A percentile compares a stretch with the other conserved stretches of the same genome.
Conservation (phyloP, 2,329 filamentous ascomycete genomes). For the Sordariomycetes sp. region DNA sequence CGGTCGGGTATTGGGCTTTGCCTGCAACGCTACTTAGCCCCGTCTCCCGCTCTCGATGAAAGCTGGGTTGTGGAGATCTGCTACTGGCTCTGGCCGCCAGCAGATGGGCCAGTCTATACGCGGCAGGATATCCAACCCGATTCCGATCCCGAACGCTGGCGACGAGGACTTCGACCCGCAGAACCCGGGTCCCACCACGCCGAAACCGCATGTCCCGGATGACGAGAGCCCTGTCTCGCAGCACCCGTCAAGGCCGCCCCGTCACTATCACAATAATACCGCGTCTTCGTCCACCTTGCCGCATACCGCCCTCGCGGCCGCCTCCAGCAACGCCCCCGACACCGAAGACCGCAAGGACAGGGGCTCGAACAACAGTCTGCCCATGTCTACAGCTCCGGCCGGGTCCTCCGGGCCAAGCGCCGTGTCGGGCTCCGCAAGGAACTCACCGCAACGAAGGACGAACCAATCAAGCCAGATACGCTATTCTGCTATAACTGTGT, state of each 20-base stretch:
- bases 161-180: slow-evolving; percentile 46
- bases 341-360: not conserved
- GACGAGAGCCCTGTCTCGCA: slow-evolving; percentile 10
- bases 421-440: slow-evolving; percentile 8
- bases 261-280: slow-evolving; percentile 5
- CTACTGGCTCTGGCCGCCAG: slow-evolving; percentile 26
- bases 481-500: slow-evolving; percentile 36
- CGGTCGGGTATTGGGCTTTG: not conserved
- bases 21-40: not conserved
- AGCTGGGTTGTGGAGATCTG: slow-evolving; percentile 32
- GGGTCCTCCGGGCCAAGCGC: not conserved
- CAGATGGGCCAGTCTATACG: slow-evolving; percentile 38
- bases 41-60: slow-evolving; percentile 18
- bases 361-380: slow-evolving; percentile 6
- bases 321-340: not conserved
- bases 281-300: slow-evolving; percentile 2
- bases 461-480: slow-evolving; percentile 22
- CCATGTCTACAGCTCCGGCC: slow-evolving; percentile 7
- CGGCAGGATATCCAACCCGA: slow-evolving; percentile 51
- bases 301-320: not conserved
- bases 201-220: slow-evolving; percentile 17
- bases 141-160: slow-evolving; percentile 36
- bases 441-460: slow-evolving; percentile 20
- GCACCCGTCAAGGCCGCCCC: slow-evolving; percentile 3
- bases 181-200: slow-evolving; percentile 25